Percentiles rank a stretch among this genome's conserved stretches.
phyloP scores from a whole-genome alignment of 345 rosid species.

The Arabis alpina region DNA sequence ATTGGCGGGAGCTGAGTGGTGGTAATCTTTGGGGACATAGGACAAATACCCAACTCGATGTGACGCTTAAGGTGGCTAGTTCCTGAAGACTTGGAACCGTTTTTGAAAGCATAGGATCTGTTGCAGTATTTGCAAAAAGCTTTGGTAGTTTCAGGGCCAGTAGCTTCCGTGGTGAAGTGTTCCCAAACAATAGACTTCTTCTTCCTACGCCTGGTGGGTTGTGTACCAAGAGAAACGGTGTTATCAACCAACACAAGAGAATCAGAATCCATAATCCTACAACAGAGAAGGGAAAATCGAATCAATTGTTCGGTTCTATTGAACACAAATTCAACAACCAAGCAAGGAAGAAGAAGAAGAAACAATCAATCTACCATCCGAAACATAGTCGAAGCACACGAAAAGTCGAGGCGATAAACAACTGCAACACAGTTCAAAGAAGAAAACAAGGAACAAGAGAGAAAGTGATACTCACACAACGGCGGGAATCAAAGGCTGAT shows the following conservation, averaged over 20 bases:
- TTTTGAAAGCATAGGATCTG: constrained; percentile 72
- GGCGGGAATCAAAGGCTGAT: constrained; percentile 34
- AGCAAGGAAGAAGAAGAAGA: not conserved
- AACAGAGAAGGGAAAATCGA: not conserved
- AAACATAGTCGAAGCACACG: not conserved
- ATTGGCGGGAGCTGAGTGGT: constrained; percentile 39
- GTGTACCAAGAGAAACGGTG: constrained; percentile 33
- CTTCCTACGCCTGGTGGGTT: constrained; percentile 66
- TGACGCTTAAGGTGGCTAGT: constrained; percentile 98
- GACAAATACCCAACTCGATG: constrained; percentile 77
- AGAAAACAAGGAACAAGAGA: constrained; percentile 8
- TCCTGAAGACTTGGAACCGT: constrained; percentile 77
- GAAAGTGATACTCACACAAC: constrained; percentile 27
- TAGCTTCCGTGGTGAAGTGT: constrained; percentile 72
- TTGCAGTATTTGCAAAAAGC: constrained; percentile 90
- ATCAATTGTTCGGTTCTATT: constrained; percentile 3
- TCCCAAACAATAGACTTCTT: constrained; percentile 95
- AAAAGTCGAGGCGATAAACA: not conserved
- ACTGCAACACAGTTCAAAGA: not conserved
- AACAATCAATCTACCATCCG: not conserved
- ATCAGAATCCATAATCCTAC: constrained; percentile 36
- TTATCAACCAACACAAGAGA: not conserved
- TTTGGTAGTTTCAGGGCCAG: constrained; percentile 62
- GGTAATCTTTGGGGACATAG: constrained; percentile 48
- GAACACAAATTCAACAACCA: not conserved